Base-by-base conservation (phyloP, 768 basidiomycete species). In the Calocera viscosa region DNA sequence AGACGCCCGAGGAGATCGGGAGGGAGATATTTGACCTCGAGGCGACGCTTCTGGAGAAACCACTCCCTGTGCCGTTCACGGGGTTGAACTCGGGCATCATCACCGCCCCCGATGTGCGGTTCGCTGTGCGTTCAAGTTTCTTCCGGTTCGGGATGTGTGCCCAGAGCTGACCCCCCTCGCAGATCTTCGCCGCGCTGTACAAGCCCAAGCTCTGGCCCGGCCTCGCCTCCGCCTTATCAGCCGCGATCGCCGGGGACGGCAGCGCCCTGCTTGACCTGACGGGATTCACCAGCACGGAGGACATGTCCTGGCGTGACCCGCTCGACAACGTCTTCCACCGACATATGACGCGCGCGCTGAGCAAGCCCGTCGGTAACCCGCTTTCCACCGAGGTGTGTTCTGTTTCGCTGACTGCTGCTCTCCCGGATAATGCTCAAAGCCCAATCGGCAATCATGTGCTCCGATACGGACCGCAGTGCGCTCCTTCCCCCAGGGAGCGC, bases 381-480 rank as follows among this genome's bases (percentile, higher is more conserved):
- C 39, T 40, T 16, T 63, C 64, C 10, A 34, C 66, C 0, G 66
- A 43, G 30, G 47, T 39, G 35, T 19, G 49, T n/a, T 10, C 39
- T n/a, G n/a, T n/a, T n/a, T n/a, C n/a, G n/a, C n/a, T n/a, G n/a
- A n/a, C n/a, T n/a, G n/a, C n/a, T n/a, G n/a, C n/a, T n/a, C n/a
- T n/a, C n/a, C n/a, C n/a, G n/a, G n/a, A n/a, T n/a, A n/a, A n/a
- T n/a, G n/a, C 28, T 40, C 14, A 32, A 10, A 24, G 2, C 39
- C 35, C 41, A 39, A 3, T 34, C 63, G 8, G 68, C 68, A 0
- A 67, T 71, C 64, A 71, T 71, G 71, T 71, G 71, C 66, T 35
- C 47, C 17, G 71, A 71, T 30, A 69, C 71, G 14, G 53, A 68
- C 40, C 41, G 3, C 0, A 19, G 19, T 19, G 43, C 43, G 19